Conservation (phyloP, 345 rosid species). For the Nasturtium officinale region DNA sequence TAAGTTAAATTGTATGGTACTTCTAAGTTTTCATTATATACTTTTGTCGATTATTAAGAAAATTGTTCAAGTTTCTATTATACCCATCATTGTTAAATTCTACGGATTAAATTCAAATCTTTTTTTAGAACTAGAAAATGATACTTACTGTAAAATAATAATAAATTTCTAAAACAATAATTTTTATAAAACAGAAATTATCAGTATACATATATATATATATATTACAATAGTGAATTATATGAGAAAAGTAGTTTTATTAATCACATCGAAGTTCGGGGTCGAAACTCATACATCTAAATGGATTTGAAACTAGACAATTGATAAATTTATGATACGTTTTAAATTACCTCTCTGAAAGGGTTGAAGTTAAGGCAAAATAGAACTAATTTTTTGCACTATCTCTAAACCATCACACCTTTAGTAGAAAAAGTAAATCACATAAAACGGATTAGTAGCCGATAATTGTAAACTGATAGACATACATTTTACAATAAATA, state of each 20-base stretch:
- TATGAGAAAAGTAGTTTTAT: neutral
- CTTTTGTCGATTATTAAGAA: neutral
- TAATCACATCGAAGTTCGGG: too few relatives aligned
- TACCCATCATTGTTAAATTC: neutral
- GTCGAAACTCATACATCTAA: neutral
- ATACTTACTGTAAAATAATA: too few relatives aligned
- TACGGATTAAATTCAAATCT: neutral
- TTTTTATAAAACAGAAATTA: neutral
- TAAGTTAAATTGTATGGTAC: too few relatives aligned
- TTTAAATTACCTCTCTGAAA: too few relatives aligned
- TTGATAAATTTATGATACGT: neutral
- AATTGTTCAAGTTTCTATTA: too few relatives aligned
- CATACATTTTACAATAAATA: neutral
- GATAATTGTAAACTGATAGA: neutral
- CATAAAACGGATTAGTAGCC: neutral
- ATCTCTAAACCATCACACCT: neutral
- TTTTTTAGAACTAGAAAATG: neutral
- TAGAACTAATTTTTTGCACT: neutral
- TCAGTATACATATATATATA: too few relatives aligned
- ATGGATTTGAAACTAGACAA: neutral
- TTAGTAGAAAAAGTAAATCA: neutral
- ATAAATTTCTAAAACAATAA: neutral
- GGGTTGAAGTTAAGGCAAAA: neutral
- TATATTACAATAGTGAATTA: neutral
- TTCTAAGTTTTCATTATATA: neutral